Evolutionary conservation across 2,329 filamentous ascomycete genomes (phyloP).

Genomic region (Fusarium denticulatum): DNA sequence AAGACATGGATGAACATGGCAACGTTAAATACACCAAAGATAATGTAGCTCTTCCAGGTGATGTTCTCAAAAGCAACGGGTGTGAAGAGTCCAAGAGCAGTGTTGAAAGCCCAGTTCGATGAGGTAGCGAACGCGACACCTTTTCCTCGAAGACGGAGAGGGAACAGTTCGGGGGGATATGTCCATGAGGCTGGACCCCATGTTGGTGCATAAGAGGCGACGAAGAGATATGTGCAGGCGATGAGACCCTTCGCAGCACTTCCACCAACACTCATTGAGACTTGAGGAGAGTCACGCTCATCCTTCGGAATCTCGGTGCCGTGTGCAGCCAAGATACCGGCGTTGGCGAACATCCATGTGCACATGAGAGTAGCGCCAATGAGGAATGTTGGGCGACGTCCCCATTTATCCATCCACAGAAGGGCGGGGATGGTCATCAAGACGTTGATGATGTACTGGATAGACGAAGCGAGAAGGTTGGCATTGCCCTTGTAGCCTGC

Average conservation of each 20-base stretch:
- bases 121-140: conserved; percentile 63
- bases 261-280: conserved; percentile 59
- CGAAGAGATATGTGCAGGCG: conserved; percentile 72
- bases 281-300: conserved; percentile 56
- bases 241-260: conserved; percentile 69
- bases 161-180: conserved; percentile 68
- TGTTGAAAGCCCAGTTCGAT: conserved; percentile 54
- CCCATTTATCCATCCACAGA: conserved; percentile 79
- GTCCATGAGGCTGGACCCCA: conserved; percentile 61
- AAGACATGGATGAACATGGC: conserved; percentile 45
- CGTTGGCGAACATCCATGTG: conserved; percentile 66
- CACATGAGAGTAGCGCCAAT: conserved; percentile 74
- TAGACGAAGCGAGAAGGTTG: conserved; percentile 64
- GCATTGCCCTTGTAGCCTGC: conserved; percentile 56
- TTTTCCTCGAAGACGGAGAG: conserved; percentile 60
- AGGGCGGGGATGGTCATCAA: conserved; percentile 80
- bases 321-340: conserved; percentile 59
- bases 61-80: conserved; percentile 43
- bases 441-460: conserved; percentile 79
- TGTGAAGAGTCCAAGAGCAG: conserved; percentile 49
- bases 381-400: conserved; percentile 75
- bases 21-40: conserved; percentile 37
- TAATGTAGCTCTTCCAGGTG: conserved; percentile 33
- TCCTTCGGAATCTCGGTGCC: conserved; percentile 54
- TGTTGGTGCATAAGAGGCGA: conserved; percentile 59